Conservation (phyloP, 1,284 basidiomycete species). For the Apiotrichum akiyoshidainum region DNA sequence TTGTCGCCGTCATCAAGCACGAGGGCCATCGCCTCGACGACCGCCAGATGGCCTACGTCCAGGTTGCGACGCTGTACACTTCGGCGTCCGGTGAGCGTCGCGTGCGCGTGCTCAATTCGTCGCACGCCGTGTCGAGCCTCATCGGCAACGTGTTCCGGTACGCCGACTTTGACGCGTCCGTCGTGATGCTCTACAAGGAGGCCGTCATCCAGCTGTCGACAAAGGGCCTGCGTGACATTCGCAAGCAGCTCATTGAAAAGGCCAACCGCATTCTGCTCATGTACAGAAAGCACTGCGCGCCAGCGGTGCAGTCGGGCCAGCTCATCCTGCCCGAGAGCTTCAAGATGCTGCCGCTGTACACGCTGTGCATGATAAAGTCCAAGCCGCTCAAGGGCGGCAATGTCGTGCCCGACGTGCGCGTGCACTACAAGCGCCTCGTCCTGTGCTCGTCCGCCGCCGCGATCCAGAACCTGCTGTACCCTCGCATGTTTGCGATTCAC, state of each 20-base stretch:
- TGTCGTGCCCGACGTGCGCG: constrained; percentile 89
- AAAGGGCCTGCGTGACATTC: constrained; percentile 69
- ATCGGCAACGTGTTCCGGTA: constrained; percentile 89
- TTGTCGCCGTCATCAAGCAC: constrained; percentile 66
- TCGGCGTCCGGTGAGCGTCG: constrained; percentile 72
- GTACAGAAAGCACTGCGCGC: constrained; percentile 87
- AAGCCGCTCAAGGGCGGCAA: constrained; percentile 91
- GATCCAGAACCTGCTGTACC: constrained; percentile 81
- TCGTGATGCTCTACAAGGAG: constrained; percentile 73
- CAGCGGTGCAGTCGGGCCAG: constrained; percentile 75
- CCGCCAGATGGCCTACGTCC: constrained; percentile 74
- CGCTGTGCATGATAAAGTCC: constrained; percentile 79
- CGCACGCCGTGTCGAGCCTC: constrained; percentile 72
- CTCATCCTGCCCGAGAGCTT: constrained; percentile 94
- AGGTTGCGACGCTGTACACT: constrained; percentile 90
- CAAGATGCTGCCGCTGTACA: constrained; percentile 80
- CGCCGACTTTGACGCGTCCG: constrained; percentile 84
- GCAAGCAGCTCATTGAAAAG: constrained; percentile 78
- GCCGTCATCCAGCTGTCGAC: constrained; percentile 65
- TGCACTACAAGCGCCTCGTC: constrained; percentile 76
- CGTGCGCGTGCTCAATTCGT: constrained; percentile 82
- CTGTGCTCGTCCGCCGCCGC: constrained; percentile 66
- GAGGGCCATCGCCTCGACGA: constrained; percentile 63
- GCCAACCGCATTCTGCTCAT: constrained; percentile 80
- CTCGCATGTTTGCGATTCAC: constrained; percentile 83